These are phyloP conservation scores for Quercus phellos DNA, from an alignment of 331 rosid species.

Conservation along the genomic window DNA sequence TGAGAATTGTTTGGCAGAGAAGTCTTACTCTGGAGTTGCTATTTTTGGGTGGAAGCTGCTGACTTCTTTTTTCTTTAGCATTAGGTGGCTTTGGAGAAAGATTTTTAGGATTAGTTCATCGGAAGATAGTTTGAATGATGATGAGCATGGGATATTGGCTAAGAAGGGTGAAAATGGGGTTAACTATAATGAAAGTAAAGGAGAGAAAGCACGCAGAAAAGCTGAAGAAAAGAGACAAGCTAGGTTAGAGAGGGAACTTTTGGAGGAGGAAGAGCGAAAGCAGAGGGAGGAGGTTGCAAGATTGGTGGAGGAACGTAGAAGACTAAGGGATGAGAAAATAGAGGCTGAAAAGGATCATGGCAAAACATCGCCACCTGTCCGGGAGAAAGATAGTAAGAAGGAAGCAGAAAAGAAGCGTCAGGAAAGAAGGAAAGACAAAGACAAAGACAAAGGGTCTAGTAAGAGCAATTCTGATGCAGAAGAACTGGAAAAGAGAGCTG, in stretches of 20 bases:
- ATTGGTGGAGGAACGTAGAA: conserved; percentile 96
- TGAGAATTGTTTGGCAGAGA: conserved; percentile 80
- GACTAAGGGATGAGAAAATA: conserved; percentile 78
- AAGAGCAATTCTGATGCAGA: conserved; percentile 96
- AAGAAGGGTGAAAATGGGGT: conserved; percentile 76
- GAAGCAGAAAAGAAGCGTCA: conserved; percentile 85
- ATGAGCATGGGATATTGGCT: conserved; percentile 58
- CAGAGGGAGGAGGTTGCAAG: conserved; percentile 99
- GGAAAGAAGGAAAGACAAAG: conserved; percentile 84
- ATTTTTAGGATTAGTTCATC: conserved; percentile 70
- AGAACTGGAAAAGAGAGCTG: conserved; percentile 78
- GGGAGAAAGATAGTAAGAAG: conserved; percentile 66
- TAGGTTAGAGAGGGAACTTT: conserved; percentile 85
- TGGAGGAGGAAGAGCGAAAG: conserved; percentile 96
- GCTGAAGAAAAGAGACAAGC: conserved; percentile 99
- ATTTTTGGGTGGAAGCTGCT: conserved; percentile 69
- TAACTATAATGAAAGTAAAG: conserved; percentile 70
- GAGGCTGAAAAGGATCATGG: conserved; percentile 73
- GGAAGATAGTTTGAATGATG: conserved; percentile 74
- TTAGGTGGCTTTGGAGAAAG: conserved; percentile 95
- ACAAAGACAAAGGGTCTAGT: conserved; percentile 85
- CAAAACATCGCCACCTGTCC: conserved; percentile 42
- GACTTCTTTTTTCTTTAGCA: conserved; percentile 69
- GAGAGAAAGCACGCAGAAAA: conserved; percentile 92
- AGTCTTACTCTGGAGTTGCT: conserved; percentile 68